Percentiles rank a stretch among this genome's conserved stretches.
These are phyloP conservation scores for Globisporangium nodosum DNA, from an alignment of 352 stramenopile genomes.

Conservation along the genomic window DNA sequence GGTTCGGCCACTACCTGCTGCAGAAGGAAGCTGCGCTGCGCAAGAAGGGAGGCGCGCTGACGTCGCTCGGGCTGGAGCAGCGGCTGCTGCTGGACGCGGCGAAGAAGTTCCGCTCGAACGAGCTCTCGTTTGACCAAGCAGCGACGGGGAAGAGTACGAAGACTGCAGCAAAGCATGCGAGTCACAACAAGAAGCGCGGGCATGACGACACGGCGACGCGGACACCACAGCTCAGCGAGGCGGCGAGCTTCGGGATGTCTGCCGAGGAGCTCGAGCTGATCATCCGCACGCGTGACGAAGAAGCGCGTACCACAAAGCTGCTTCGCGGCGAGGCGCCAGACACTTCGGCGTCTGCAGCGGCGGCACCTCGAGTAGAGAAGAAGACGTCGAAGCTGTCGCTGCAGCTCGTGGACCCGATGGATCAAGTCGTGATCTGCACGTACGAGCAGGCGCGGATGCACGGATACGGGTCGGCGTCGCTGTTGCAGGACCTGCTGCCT, in stretches of 20 bases:
- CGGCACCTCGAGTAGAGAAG: background rate
- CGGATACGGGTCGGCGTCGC: constrained; percentile 42
- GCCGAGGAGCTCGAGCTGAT: constrained; percentile 58
- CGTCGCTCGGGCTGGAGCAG: constrained; percentile 53
- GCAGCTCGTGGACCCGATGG: constrained; percentile 35
- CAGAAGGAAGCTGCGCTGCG: constrained; percentile 54
- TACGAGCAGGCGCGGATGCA: constrained; percentile 73
- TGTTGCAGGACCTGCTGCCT: constrained; percentile 90
- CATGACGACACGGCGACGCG: background rate
- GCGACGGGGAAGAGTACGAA: constrained; percentile 15
- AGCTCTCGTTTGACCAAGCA: constrained; percentile 28
- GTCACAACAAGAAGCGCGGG: constrained; percentile 17
- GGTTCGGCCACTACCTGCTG: constrained; percentile 79
- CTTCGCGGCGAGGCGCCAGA: background rate
- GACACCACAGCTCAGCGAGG: constrained; percentile 23
- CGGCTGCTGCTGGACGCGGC: constrained; percentile 52
- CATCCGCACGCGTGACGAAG: constrained; percentile 14
- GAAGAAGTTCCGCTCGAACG: constrained; percentile 37
- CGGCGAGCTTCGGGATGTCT: constrained; percentile 71
- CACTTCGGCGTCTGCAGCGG: background rate
- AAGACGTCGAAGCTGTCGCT: constrained; percentile 35
- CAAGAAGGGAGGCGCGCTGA: constrained; percentile 39
- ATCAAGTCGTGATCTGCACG: constrained; percentile 69
- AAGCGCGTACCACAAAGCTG: constrained; percentile 15
- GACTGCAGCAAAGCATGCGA: constrained; percentile 2